Base-by-base conservation (phyloP, 2,329 filamentous ascomycete species). In the Arthrocladium fulminans region DNA sequence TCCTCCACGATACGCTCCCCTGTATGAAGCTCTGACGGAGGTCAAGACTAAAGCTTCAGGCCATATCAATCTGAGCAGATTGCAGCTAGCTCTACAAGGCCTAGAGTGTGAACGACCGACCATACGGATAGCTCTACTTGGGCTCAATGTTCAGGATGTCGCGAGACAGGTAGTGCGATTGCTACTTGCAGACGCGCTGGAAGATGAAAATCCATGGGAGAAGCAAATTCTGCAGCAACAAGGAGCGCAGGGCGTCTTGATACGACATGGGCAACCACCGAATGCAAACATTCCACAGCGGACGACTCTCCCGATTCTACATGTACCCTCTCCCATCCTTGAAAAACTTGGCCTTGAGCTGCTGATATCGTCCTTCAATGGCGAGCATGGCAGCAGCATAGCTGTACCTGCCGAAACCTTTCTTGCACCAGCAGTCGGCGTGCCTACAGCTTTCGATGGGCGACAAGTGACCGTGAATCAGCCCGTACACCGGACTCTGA, bases 401-500 rank as follows among this genome's bases (percentile, higher is more conserved):
- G 41, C 44, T 32, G 69, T 75, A 48, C 64, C 69, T 9, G 64
- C 69, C 27, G 83, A 89, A 53, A 73, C 79, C 0, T 71, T 89
- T 10, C 74, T 95, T n/a, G 83, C 87, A 15, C 88, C 88, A 2
- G 75, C 74, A 0, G 75, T 94, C 27, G 80, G 86, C 17, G 84
- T 86, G 35, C 79, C 78, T 1, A 75, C 73, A 4, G 81, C 83
- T 12, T 74, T 73, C 51, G 79, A 77, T 13, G 81, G 81, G 7
- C 73, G 80, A 52, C 75, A 80, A 49, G 80, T 81, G 10, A 76
- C 81, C 13, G 73, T 92, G 35, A 79, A 81, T 5, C 88, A 87
- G 38, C 89, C 90, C 0, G 88, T 96, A 1, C 90, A 97, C 62
- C 86, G 83, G 61, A 80, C 83, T 1, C 67, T 96, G 13, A 59